Evolutionary conservation across 1,284 basidiomycete genomes (phyloP).

Genomic region (Veloporphyrellus conicus): DNA sequence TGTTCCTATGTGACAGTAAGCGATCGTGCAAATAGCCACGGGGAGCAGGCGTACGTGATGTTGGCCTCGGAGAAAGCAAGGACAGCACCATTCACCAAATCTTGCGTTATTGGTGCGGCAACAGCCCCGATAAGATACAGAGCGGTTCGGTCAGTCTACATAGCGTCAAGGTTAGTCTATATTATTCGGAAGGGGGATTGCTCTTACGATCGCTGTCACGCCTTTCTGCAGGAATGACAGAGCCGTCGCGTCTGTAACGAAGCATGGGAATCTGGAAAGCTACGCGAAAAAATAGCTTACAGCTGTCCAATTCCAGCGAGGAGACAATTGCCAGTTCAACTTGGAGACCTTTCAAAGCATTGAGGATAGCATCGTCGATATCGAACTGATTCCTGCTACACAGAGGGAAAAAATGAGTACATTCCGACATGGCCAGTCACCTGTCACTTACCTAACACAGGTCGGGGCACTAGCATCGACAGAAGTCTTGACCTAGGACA

Average conservation of each 20-base stretch:
- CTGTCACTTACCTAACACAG: constrained; percentile 46
- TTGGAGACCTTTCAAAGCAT: constrained; percentile 56
- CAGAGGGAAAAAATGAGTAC: constrained; percentile 13
- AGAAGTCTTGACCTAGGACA: constrained; percentile 47
- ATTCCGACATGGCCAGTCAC: background rate
- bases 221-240: constrained; percentile 61
- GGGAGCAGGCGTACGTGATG: constrained; percentile 46
- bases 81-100: constrained; percentile 57
- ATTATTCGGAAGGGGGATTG: background rate
- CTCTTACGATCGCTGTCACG: constrained; percentile 54
- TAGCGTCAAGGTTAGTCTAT: background rate
- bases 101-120: constrained; percentile 62
- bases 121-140: constrained; percentile 69
- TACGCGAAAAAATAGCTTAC: constrained; percentile 31
- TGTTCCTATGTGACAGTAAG: constrained; percentile 43
- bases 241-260: constrained; percentile 47
- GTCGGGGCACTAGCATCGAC: constrained; percentile 52
- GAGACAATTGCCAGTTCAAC: constrained; percentile 51
- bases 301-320: constrained; percentile 57
- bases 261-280: background rate
- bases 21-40: constrained; percentile 49
- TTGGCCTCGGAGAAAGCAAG: constrained; percentile 59
- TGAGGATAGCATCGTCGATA: constrained; percentile 57
- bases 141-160: constrained; percentile 58
- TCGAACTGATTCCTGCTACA: constrained; percentile 61